Evolutionary conservation across 1,284 basidiomycete genomes (phyloP), one percentile per base, ranked within the genome.

Genomic region (Ustilago shanxiensis): DNA sequence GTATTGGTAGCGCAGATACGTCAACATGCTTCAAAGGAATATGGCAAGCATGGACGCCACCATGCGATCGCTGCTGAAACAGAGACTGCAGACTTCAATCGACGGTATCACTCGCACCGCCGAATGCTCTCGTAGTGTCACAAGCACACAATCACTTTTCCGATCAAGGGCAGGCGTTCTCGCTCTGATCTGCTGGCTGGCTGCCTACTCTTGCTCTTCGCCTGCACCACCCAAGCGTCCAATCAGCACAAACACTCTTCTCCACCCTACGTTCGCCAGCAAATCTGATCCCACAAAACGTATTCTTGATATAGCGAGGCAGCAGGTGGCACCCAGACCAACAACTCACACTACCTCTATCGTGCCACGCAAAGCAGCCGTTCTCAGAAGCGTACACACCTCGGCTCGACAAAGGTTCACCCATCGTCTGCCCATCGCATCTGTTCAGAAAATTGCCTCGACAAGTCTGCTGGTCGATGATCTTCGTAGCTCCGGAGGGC

Each of bases 181-280:
- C 3, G 73, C 73, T 2, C 18, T 76, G 18, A 49, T 76, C 26
- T 72, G 73, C 65, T 76, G 73, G 73, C 33, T 76, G 3, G 73
- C 73, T 5, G 65, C 66, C 6, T 64, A 72, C 56, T 76, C 73
- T 1, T 76, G 66, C 56, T 60, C 66, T 13, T 60, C 67, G 11
- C 64, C 55, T n/a, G 35, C 60, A 33, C 50, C 60, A 18, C 14
- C 64, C 18, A 57, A 22, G 1, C 65, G 24, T 7, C 24, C 53
- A 14, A 14, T 29, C 6, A 44, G 20, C 33, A n/a, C 62, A 16
- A 53, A 24, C 18, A 37, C 44, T 1, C n/a, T 24, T 3, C 11
- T 44, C 11, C n/a, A 16, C 18, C 50, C 60, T 7, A 26, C 51
- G 0, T 49, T 47, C 0, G 13, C 60, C 9, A 24, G 2, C 16